These are phyloP conservation scores for Suhomyces canberraensis DNA, from an alignment of 805 yeast species.

Conservation along the genomic window DNA sequence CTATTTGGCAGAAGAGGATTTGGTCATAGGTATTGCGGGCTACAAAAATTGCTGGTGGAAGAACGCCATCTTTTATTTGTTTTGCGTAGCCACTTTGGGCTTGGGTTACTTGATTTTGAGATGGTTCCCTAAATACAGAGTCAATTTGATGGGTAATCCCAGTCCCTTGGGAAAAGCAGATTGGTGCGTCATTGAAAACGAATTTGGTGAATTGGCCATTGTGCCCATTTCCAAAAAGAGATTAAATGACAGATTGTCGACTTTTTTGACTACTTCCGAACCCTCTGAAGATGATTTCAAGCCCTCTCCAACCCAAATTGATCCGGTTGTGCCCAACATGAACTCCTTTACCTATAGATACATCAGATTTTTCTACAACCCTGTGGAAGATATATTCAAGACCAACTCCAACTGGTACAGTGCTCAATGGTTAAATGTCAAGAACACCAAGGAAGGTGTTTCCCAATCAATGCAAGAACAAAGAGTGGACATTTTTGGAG, in stretches of 20 bases:
- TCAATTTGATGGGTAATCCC: conserved; percentile 61
- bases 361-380: conserved; percentile 77
- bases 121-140: conserved; percentile 82
- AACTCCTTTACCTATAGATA: conserved; percentile 80
- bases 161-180: conserved; percentile 78
- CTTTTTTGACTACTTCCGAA: conserved; percentile 45
- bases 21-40: conserved; percentile 93
- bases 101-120: conserved; percentile 66
- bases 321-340: conserved; percentile 67
- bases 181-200: conserved; percentile 93
- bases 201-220: conserved; percentile 78
- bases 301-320: conserved; percentile 30
- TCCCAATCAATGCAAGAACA: conserved; percentile 66
- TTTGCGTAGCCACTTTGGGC: conserved; percentile 66
- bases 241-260: conserved; percentile 70
- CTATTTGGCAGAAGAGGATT: conserved; percentile 92
- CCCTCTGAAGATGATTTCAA: conserved; percentile 28
- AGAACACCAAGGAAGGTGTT: conserved; percentile 62
- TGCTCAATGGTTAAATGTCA: conserved; percentile 64
- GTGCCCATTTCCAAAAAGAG: conserved; percentile 53
- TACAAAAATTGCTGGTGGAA: conserved; percentile 55
- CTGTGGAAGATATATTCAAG: conserved; percentile 79
- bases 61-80: conserved; percentile 44
- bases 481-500: conserved; percentile 71
- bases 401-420: conserved; percentile 89